Conservation (phyloP, 305 asterid genomes). For the Solanum chacoense region DNA sequence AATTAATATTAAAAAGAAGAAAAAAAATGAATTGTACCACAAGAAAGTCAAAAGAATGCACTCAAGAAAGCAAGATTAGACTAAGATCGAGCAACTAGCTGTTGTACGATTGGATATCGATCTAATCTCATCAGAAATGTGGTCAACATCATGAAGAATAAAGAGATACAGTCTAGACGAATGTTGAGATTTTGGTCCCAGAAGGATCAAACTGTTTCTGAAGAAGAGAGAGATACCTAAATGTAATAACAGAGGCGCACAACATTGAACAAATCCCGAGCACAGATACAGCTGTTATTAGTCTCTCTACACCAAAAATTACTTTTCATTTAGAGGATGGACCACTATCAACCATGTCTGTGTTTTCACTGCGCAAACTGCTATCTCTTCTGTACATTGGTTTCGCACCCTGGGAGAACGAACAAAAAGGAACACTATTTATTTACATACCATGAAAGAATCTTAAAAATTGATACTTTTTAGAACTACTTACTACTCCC, state of each 20-base stretch:
- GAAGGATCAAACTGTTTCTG: conserved; percentile 3
- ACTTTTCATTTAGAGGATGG: conserved; percentile 10
- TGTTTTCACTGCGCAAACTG: conserved; percentile 27
- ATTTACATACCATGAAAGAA: too few species aligned
- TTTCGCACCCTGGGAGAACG: conserved; percentile 47
- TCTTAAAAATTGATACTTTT: neutral
- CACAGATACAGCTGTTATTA: neutral
- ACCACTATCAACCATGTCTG: conserved; percentile 3
- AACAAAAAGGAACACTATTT: conserved; percentile 4
- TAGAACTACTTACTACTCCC: neutral
- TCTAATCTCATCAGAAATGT: neutral
- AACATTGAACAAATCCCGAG: neutral
- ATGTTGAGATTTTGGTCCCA: conserved; percentile 1
- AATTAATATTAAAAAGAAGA: neutral
- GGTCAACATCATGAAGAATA: neutral
- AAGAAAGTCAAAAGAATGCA: neutral
- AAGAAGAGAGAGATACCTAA: neutral
- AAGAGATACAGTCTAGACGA: neutral
- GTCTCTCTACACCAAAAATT: neutral
- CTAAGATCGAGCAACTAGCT: neutral
- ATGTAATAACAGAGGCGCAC: neutral
- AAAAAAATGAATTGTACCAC: neutral
- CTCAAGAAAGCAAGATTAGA: neutral
- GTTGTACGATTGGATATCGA: neutral
- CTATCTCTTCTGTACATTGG: conserved; percentile 24